Evolutionary conservation across 441 rosid species (phyloP).

Genomic region (Erodium moschatum): DNA sequence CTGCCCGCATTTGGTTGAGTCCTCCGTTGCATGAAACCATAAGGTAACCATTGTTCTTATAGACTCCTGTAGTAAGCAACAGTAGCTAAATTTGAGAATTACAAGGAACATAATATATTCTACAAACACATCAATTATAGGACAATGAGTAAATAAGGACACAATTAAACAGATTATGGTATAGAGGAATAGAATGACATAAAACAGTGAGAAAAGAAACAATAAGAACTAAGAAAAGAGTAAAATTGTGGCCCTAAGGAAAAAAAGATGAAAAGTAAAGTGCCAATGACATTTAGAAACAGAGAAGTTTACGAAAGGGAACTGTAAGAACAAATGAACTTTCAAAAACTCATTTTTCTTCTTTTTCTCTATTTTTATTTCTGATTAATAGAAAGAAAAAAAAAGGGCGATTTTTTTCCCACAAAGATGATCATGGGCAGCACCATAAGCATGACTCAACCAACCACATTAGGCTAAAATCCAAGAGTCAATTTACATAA

Average conservation of each 20-base stretch:
- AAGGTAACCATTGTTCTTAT: conserved; percentile 61
- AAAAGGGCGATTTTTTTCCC: too few species aligned
- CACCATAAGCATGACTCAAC: background rate
- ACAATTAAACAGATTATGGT: too few species aligned
- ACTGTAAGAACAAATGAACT: background rate
- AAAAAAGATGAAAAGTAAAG: background rate
- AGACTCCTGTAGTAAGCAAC: conserved; percentile 36
- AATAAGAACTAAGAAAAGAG: background rate
- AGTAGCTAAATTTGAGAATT: background rate
- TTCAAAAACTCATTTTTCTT: background rate
- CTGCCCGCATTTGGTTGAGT: conserved; percentile 79
- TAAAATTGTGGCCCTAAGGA: background rate
- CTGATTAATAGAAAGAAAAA: background rate
- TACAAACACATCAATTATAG: background rate
- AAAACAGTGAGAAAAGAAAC: background rate
- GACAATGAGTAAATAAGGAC: background rate
- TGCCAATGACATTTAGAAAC: background rate
- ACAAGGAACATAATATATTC: background rate
- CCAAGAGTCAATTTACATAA: background rate
- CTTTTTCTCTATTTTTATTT: background rate
- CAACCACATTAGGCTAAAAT: background rate
- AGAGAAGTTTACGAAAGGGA: background rate
- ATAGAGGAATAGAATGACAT: too few species aligned
- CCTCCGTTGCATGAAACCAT: conserved; percentile 80
- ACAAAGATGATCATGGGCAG: too few species aligned